Conservation (phyloP, 1,284 basidiomycete species). For the Uromyces viciae-fabae region DNA sequence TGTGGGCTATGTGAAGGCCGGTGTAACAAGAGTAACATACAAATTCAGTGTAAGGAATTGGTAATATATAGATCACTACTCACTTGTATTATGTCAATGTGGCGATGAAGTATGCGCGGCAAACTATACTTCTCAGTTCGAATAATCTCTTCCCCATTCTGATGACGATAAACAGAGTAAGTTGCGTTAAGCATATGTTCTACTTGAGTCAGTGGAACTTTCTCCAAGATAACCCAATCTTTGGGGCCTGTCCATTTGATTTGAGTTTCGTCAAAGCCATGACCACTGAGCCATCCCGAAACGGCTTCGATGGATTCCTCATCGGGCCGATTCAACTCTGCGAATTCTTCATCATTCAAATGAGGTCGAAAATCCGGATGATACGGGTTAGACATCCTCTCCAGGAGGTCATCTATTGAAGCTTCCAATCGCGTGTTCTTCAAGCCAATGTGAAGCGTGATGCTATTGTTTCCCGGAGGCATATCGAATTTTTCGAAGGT, state of each 20-base stretch:
- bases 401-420: conserved; percentile 33
- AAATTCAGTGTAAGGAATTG: too few species aligned
- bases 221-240: conserved; percentile 34
- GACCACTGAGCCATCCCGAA: conserved; percentile 8
- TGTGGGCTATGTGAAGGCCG: too few species aligned
- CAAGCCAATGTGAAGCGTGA: conserved; percentile 34
- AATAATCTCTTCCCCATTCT: conserved; percentile 29
- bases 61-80: background rate
- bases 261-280: background rate
- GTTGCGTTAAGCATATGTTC: conserved; percentile 37
- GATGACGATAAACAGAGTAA: conserved; percentile 37
- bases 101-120: conserved; percentile 30
- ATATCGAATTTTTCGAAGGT: conserved; percentile 5
- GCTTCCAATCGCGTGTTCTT: conserved; percentile 15
- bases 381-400: conserved; percentile 28
- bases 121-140: conserved; percentile 41
- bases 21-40: too few species aligned
- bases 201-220: conserved; percentile 22
- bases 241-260: conserved; percentile 23
- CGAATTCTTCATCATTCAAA: conserved; percentile 21
- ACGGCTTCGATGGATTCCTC: conserved; percentile 34
- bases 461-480: background rate
- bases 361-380: conserved; percentile 15
- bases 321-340: conserved; percentile 9
- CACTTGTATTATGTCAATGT: conserved; percentile 43